Evolutionary conservation across 306 rosid genomes (phyloP).

Genomic region (Prosopis cineraria): DNA sequence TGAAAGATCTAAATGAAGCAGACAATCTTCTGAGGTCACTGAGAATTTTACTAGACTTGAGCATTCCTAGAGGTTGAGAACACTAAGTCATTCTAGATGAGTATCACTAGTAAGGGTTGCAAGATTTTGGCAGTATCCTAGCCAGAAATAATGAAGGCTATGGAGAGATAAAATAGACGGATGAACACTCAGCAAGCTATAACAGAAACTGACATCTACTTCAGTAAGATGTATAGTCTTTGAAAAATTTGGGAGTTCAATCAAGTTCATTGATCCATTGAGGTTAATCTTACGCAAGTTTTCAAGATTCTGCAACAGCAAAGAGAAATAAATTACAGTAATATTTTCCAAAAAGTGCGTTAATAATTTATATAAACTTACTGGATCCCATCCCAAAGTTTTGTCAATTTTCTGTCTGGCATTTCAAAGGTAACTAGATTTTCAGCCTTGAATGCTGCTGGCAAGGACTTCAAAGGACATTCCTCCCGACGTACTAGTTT

Average conservation of each 20-base stretch:
- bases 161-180: neutral
- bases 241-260: neutral
- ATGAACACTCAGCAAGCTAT: neutral
- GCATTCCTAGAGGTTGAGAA: no score
- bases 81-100: no score
- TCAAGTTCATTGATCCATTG: neutral
- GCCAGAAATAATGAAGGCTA: neutral
- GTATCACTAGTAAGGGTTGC: neutral
- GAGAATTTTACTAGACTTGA: no score
- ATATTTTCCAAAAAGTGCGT: no score
- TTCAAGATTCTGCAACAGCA: neutral
- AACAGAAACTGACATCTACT: neutral
- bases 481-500: neutral
- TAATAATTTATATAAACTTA: no score
- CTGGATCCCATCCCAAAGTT: conserved; percentile 26
- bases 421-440: neutral
- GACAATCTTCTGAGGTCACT: neutral
- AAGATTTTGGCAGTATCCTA: rapidly evolving
- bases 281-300: neutral
- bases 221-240: neutral
- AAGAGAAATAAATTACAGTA: no score
- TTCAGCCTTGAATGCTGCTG: neutral
- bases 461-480: neutral
- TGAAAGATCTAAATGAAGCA: neutral
- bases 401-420: neutral